A percentile compares a stretch with the other conserved stretches of the same genome.
phyloP scores from a whole-genome alignment of 2,329 filamentous ascomycete species.

The Trichoderma atrobrunneum region DNA sequence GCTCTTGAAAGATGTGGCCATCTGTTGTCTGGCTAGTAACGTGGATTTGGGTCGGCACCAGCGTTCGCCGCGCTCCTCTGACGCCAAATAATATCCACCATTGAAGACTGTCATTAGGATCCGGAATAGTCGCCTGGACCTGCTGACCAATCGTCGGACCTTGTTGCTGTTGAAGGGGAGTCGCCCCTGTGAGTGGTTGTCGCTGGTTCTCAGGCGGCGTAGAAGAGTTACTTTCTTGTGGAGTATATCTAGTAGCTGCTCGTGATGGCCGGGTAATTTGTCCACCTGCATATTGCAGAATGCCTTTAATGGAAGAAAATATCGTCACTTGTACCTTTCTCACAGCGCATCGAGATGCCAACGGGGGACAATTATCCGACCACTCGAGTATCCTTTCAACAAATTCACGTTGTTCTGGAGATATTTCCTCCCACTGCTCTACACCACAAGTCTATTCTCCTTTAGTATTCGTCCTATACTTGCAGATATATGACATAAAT shows the following conservation, averaged over 20 bases:
- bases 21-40: background rate
- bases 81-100: background rate
- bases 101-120: background rate
- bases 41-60: background rate
- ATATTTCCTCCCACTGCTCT: background rate
- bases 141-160: background rate
- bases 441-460: background rate
- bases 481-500: no score
- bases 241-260: background rate
- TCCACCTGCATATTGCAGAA: background rate
- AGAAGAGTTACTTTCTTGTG: background rate
- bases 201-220: background rate
- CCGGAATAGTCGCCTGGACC: accelerated
- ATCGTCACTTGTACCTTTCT: background rate
- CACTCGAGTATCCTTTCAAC: background rate
- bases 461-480: no score
- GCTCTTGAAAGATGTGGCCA: background rate
- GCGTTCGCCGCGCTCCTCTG: background rate
- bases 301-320: background rate
- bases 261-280: background rate
- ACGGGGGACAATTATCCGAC: background rate
- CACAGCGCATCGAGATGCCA: background rate
- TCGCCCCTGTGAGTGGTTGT: background rate
- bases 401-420: background rate
- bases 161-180: background rate